Evolutionary conservation across 306 rosid species (phyloP), one percentile per base, ranked within the genome.

Genomic region (Corylus americana): DNA sequence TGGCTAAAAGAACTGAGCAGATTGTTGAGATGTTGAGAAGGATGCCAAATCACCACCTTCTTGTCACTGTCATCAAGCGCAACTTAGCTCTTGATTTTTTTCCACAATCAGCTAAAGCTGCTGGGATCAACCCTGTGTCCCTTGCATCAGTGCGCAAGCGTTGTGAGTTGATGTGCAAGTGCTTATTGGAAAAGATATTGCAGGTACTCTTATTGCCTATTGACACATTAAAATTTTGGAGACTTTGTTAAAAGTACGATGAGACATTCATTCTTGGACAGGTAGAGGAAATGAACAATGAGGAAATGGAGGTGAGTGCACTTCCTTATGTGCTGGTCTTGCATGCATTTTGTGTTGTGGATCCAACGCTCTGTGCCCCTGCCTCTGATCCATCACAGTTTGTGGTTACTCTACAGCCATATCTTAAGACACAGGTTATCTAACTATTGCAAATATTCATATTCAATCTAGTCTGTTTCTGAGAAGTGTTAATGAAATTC

Each of bases 81-180:
- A 93, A 85, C 89, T 88, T 95, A 85, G 89, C 87, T n/a, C 99
- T 95, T 81, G 99, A 95, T 82, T 95, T 95, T 91, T 90, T 93
- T 67, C 97, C 99, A 7, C 99, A 93, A 86, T 88, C 99, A 74
- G 79, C 94, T 69, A 95, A 95, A 87, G 97, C 98, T 53, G 75
- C 82, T 62, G 98, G 99, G 76, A 85, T 95, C 86, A 95, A 82
- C 85, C 97, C 98, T 20, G 87, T 80, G 75, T 85, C 87, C 66
- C 94, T 93, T 70, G 85, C 89, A 55, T 88, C 97, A 64, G 99
- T 95, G 45, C 98, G 93, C 37, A 95, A 87, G 77, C 98, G 99
- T 20, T 95, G 99, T 75, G 99, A 93, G 87, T 81, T 95, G 84
- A 95, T 95, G 97, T 93, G 99, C 94, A 93, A 93, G 86, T 93